Base-by-base conservation (phyloP, 306 rosid species). In the Pterocarpus santalinus region DNA sequence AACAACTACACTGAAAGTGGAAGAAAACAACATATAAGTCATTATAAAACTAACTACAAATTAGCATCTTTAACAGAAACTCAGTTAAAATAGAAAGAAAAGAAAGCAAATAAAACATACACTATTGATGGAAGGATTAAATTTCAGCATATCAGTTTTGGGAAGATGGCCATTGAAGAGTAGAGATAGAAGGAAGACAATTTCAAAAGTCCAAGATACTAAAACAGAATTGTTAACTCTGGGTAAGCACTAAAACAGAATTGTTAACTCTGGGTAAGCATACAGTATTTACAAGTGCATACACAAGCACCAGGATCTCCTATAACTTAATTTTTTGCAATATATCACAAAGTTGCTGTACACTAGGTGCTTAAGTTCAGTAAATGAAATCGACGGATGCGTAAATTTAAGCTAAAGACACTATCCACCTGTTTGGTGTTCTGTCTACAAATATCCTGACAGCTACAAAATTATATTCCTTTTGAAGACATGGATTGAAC, bases 1-100 rank as follows among this genome's bases (percentile, higher is more conserved):
- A 63, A 95, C 99, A 73, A 91, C 86, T 47, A 92, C 75, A 81
- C 99, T 95, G 96, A 80, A 86, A 87, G 67, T 43, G 55, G 76
- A 62, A 82, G 70, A 49, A 46, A 76, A 69, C 36, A 84, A 76
- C 43, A 41, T 16, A 60, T 74, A 46, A 75, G 51, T 82, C 73
- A 60, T 55, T 43, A 46, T 52, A 15, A 75, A 72, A 60, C 16
- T 5, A 73, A 65, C 57, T 73, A 79, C 38, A 71, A 52, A 67
- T 63, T 46, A 80, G 69, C 38, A 77, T 34, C 22, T 7, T 49
- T 8, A 70, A 74, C 53, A 55, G 57, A 70, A 76, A 85, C 58
- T 17, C 52, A 46, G 5, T 35, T 76, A 65, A 57, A 69, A 78
- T 51, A 58, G 65, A 58, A 72, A 43, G 8, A 57, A 49, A 0